Conservation (phyloP, 352 stramenopile species). For the Phytophthora pluvialis region DNA sequence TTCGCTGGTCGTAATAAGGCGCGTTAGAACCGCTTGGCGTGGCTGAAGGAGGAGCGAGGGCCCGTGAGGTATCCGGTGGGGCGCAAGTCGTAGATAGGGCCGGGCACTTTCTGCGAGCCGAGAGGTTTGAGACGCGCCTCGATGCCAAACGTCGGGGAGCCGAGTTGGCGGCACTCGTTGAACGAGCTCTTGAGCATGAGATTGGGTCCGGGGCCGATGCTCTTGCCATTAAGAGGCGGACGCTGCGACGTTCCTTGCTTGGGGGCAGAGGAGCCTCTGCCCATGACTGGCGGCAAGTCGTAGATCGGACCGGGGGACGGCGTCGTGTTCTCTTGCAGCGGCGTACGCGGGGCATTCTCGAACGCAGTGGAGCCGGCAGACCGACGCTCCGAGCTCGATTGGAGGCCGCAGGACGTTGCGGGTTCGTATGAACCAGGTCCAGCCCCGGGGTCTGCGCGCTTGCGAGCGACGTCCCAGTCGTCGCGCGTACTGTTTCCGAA, state of each 20-base stretch:
- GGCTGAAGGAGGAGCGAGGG: conserved; percentile 60
- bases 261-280: conserved; percentile 41
- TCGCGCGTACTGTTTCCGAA: conserved; percentile 83
- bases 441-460: conserved; percentile 62
- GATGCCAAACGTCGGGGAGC: conserved; percentile 78
- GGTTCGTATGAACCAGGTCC: conserved; percentile 77
- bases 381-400: conserved; percentile 59
- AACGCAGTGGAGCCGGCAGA: conserved; percentile 63
- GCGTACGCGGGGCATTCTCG: conserved; percentile 62
- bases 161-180: conserved; percentile 45
- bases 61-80: conserved; percentile 71
- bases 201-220: conserved; percentile 66
- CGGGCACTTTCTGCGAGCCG: conserved; percentile 41
- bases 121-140: conserved; percentile 53
- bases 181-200: conserved; percentile 66
- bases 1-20: conserved; percentile 15
- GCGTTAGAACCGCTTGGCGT: conserved; percentile 68
- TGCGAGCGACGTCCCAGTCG: conserved; percentile 77
- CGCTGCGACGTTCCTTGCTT: conserved; percentile 74
- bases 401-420: conserved; percentile 58
- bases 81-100: conserved; percentile 76
- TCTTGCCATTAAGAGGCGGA: conserved; percentile 58
- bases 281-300: conserved; percentile 59
- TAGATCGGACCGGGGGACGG: conserved; percentile 81
- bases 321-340: conserved; percentile 59